Evolutionary conservation across 2,329 filamentous ascomycete genomes (phyloP).

Genomic region (Rutstroemia sp.): DNA sequence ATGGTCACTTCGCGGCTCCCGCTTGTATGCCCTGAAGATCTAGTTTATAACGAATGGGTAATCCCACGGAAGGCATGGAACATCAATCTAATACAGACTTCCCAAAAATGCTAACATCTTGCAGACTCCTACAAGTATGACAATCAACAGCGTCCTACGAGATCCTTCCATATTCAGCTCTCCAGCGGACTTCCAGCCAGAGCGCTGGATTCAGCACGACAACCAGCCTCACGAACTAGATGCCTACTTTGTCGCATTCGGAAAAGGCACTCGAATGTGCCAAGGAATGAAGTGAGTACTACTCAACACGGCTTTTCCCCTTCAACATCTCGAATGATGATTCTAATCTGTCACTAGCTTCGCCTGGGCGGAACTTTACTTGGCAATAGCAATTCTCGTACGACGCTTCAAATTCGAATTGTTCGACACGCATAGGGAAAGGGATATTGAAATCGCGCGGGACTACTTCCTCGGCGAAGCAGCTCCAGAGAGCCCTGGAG

Average conservation of each 20-base stretch:
- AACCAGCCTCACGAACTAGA: not conserved
- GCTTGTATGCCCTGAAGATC: not conserved
- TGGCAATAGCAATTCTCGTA: constrained; percentile 9
- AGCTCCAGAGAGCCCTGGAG: constrained; percentile 2
- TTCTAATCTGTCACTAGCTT: not conserved
- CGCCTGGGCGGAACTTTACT: constrained; percentile 15
- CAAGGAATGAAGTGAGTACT: constrained; percentile 27
- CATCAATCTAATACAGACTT: not conserved
- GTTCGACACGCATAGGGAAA: constrained; percentile 8
- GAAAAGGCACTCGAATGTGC: constrained; percentile 35
- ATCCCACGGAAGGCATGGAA: constrained; percentile 8
- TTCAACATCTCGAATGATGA: not conserved
- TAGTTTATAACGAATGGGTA: constrained; percentile 9
- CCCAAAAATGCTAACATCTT: not conserved
- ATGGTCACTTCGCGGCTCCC: constrained; percentile 9
- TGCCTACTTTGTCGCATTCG: constrained; percentile 34
- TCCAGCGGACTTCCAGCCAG: constrained; percentile 6
- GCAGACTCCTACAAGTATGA: constrained; percentile 12
- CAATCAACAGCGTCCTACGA: constrained; percentile 6
- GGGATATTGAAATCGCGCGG: constrained; percentile 7
- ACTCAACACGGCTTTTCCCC: not conserved
- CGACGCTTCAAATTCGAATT: constrained; percentile 12
- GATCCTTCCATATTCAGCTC: constrained; percentile 7
- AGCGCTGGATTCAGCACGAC: constrained; percentile 6
- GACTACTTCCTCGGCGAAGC: constrained; percentile 8